phyloP scores from a whole-genome alignment of 495 filamentous ascomycete genomes.

The Pyrenopolyporus hunteri region DNA sequence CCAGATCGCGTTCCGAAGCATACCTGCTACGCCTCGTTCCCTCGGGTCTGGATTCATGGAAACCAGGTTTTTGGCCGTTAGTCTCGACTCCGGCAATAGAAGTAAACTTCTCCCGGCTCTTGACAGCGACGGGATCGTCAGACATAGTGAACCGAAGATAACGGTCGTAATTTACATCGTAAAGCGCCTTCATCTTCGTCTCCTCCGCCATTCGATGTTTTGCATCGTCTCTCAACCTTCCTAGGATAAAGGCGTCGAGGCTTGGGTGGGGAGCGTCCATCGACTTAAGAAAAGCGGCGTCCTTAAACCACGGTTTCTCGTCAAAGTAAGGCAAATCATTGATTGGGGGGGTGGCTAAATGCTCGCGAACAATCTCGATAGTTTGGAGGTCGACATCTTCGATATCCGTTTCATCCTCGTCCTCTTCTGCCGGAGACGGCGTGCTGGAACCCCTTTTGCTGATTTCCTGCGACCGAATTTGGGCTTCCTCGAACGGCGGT shows the following conservation, averaged over 20 bases:
- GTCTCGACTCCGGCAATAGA: conserved; percentile 31
- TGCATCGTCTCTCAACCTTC: conserved; percentile 36
- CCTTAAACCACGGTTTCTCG: conserved; percentile 52
- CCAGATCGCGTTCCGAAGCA: conserved; percentile 73
- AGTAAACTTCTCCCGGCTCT: conserved; percentile 52
- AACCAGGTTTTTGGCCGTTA: conserved; percentile 44
- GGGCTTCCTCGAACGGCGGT: conserved; percentile 31
- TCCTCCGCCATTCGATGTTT: conserved; percentile 37
- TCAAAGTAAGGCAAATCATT: conserved; percentile 53
- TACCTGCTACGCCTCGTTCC: conserved; percentile 67
- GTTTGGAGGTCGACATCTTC: conserved; percentile 62
- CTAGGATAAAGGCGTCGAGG: conserved; percentile 45
- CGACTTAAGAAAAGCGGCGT: conserved; percentile 44
- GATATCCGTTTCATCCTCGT: conserved; percentile 66
- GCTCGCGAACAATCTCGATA: conserved; percentile 52
- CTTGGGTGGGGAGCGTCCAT: conserved; percentile 34
- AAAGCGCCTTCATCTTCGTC: conserved; percentile 39
- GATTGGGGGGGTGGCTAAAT: conserved; percentile 56
- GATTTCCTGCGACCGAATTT: conserved; percentile 33
- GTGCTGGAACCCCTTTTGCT: conserved; percentile 41
- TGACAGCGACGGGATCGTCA: conserved; percentile 54
- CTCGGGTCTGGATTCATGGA: conserved; percentile 62
- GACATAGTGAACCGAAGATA: conserved; percentile 59
- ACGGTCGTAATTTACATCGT: conserved; percentile 52
- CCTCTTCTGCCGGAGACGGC: conserved; percentile 46